Evolutionary conservation across 371 early-diverging fungal genomes (phyloP).

Genomic region (Lichtheimia ramosa): DNA sequence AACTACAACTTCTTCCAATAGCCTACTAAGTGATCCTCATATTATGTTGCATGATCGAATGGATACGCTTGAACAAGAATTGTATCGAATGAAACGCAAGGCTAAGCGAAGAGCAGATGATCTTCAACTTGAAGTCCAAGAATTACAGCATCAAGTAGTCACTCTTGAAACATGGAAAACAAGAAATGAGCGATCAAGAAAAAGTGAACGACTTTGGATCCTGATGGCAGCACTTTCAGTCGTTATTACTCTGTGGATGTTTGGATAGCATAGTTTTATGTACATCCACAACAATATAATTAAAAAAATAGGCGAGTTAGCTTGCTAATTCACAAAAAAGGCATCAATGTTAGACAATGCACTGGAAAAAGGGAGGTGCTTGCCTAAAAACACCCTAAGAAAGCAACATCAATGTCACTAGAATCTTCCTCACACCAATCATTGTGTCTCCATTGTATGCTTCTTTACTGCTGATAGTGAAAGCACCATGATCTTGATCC

Average conservation of each 20-base stretch:
- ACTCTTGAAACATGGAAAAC: slow-evolving; percentile 26
- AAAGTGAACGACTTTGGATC: slow-evolving; percentile 41
- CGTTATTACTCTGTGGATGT: slow-evolving; percentile 10
- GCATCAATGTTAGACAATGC: no score
- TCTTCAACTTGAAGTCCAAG: slow-evolving; percentile 18
- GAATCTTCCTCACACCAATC: no score
- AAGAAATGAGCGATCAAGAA: slow-evolving; percentile 20
- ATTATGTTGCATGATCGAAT: slow-evolving; percentile 47
- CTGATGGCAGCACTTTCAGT: slow-evolving; percentile 20
- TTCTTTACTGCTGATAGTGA: no score
- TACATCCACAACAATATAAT: no score
- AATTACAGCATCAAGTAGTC: slow-evolving; percentile 26
- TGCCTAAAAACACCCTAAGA: no score
- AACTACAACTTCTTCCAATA: slow-evolving; percentile 7
- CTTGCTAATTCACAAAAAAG: no score
- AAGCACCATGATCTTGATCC: no score
- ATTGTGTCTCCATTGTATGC: no score
- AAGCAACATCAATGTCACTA: no score
- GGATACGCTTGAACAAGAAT: slow-evolving; percentile 44
- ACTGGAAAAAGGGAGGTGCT: no score
- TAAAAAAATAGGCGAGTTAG: no score
- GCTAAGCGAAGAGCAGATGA: slow-evolving; percentile 32
- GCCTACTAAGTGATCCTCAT: slow-evolving; percentile 14
- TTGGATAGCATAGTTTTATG: neutral
- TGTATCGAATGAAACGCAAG: slow-evolving; percentile 33